Evolutionary conservation across 345 rosid genomes (phyloP), one percentile per base, ranked within the genome.

Genomic region (Hibiscus syriacus): DNA sequence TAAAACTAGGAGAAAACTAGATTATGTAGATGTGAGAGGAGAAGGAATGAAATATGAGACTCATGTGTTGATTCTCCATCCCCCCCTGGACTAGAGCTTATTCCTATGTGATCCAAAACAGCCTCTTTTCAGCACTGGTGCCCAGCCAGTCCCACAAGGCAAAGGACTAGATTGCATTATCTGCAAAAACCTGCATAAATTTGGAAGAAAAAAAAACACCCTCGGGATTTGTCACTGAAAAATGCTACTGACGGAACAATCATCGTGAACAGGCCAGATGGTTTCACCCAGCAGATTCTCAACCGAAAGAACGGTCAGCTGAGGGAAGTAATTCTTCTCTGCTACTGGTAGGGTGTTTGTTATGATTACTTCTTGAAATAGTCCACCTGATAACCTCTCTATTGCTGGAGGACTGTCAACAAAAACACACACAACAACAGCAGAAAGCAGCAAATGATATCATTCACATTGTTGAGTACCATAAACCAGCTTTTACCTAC

Each of bases 241-340:
- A 72, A 84, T 84, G 64, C 88, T 81, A 74, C 89, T 89, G 56
- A 89, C 89, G 30, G 96, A 87, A 80, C 86, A 81, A 72, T 89
- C 96, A 78, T 87, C 96, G 53, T 89, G 92, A 69, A 89, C 86
- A 29, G 90, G 96, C 92, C 92, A 89, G 57, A 89, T 87, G 11
- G 96, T 89, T 82, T 89, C 96, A 55, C 92, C 92, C 43, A 89
- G 58, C 59, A 89, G 83, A 79, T 89, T 89, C 64, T 92, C 96
- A 43, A 89, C 87, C 2, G 96, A 85, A 45, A 89, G 82, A 22
- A 89, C 77, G 49, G 92, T 87, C 45, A 89, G 68, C 79, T 89
- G 90, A 2, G 96, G 92, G 79, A 89, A 87, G 76, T 87, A 85
- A 69, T 89, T 89, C 81, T 84, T 76, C 74, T 84, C 88, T 26